Conservation (phyloP, 192 early-diverging fungal genomes). For the Phlyctochytrium arcticum region DNA sequence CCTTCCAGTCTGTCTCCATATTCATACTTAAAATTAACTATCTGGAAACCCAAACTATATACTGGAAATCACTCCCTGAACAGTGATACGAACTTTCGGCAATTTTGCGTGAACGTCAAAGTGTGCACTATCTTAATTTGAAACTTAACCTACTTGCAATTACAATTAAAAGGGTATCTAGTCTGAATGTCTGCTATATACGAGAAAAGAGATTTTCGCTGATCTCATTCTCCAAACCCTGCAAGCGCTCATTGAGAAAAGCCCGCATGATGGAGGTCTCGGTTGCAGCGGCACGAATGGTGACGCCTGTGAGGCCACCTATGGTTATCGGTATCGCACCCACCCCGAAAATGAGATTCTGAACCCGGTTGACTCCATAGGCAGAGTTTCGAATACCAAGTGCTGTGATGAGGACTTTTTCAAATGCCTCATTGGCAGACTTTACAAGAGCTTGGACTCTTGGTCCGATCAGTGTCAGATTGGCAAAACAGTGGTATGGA, state of each 20-base stretch:
- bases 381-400: background rate
- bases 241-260: conserved; percentile 10
- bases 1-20: too few species aligned
- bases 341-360: conserved; percentile 12
- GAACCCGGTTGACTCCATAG: background rate
- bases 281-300: conserved; percentile 17
- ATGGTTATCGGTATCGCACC: background rate
- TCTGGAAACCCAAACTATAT: too few species aligned
- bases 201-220: conserved; percentile 15
- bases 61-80: too few species aligned
- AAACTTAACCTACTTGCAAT: too few species aligned
- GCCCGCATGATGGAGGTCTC: conserved; percentile 24
- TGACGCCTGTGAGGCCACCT: conserved; percentile 6
- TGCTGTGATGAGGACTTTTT: conserved; percentile 6
- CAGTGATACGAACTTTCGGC: too few species aligned
- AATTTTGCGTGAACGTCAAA: too few species aligned
- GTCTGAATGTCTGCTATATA: too few species aligned
- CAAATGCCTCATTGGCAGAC: conserved; percentile 1
- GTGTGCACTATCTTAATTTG: too few species aligned
- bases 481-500: conserved; percentile 60
- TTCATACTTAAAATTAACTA: too few species aligned
- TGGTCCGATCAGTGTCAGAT: conserved; percentile 57
- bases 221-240: conserved; percentile 3
- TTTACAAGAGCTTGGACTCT: background rate
- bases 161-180: too few species aligned